phyloP scores from a whole-genome alignment of 2,329 filamentous ascomycete genomes.

The Diaporthe sp. region DNA sequence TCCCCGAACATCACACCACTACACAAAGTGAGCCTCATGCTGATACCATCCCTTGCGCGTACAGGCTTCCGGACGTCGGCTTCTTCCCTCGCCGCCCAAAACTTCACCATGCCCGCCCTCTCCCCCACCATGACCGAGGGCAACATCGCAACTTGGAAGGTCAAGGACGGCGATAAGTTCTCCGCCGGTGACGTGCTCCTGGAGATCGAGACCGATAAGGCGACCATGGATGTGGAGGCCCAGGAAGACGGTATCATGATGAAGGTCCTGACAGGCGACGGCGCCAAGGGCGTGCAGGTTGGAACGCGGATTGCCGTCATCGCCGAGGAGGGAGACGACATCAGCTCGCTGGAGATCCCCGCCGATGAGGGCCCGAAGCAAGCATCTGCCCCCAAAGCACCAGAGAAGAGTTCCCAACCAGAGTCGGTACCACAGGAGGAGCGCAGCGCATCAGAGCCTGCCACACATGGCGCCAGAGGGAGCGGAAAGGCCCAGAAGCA shows the following conservation, averaged over 20 bases:
- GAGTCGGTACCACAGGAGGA: slow-evolving; percentile 44
- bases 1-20: slow-evolving; percentile 13
- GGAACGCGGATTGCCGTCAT: slow-evolving; percentile 86
- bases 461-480: slow-evolving; percentile 45
- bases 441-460: slow-evolving; percentile 36
- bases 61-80: slow-evolving; percentile 76
- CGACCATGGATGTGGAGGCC: slow-evolving; percentile 94
- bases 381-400: slow-evolving; percentile 51
- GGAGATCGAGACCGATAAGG: slow-evolving; percentile 95
- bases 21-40: background rate
- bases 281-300: slow-evolving; percentile 82
- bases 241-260: slow-evolving; percentile 90
- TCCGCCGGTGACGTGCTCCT: slow-evolving; percentile 87
- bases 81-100: slow-evolving; percentile 79
- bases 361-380: slow-evolving; percentile 70
- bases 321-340: slow-evolving; percentile 85
- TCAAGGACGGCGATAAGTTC: slow-evolving; percentile 89
- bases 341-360: slow-evolving; percentile 80
- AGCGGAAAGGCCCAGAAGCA: slow-evolving; percentile 70
- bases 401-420: slow-evolving; percentile 32
- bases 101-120: slow-evolving; percentile 91
- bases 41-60: slow-evolving; percentile 36
- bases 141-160: slow-evolving; percentile 86
- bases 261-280: slow-evolving; percentile 83
- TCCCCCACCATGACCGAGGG: slow-evolving; percentile 96